Evolutionary conservation across 768 basidiomycete species (phyloP).

Genomic region (Calocera viscosa): DNA sequence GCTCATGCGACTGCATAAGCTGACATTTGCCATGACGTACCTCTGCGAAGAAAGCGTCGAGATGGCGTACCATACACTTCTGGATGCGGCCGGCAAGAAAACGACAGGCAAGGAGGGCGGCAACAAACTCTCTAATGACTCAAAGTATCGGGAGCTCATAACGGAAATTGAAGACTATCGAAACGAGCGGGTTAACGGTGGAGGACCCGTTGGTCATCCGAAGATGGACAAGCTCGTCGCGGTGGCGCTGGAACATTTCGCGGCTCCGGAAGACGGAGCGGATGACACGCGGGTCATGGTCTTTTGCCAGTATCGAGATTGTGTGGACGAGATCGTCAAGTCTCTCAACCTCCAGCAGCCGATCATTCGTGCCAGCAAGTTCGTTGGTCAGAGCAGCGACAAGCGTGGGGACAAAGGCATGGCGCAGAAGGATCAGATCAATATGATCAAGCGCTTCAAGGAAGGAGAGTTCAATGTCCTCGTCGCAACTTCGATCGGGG

Average conservation of each 20-base stretch:
- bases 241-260: conserved; percentile 71
- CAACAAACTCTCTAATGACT: conserved; percentile 24
- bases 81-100: conserved; percentile 34
- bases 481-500: conserved; percentile 92
- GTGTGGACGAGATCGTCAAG: conserved; percentile 82
- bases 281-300: conserved; percentile 72
- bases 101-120: conserved; percentile 18
- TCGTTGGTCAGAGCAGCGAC: conserved; percentile 82
- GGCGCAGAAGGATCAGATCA: conserved; percentile 81
- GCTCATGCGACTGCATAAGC: conserved; percentile 9
- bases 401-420: conserved; percentile 79
- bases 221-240: conserved; percentile 78
- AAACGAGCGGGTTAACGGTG: conserved; percentile 32
- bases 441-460: conserved; percentile 82
- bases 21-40: conserved; percentile 7
- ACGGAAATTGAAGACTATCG: conserved; percentile 51
- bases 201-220: conserved; percentile 54
- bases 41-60: conserved; percentile 72
- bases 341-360: conserved; percentile 63
- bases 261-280: conserved; percentile 19
- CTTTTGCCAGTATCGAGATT: conserved; percentile 80
- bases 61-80: conserved; percentile 61
- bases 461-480: conserved; percentile 77
- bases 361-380: conserved; percentile 66
- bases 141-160: conserved; percentile 52